These are phyloP conservation scores for Phialophora verrucosa DNA, from an alignment of 2,329 filamentous ascomycete genomes.

Conservation along the genomic window DNA sequence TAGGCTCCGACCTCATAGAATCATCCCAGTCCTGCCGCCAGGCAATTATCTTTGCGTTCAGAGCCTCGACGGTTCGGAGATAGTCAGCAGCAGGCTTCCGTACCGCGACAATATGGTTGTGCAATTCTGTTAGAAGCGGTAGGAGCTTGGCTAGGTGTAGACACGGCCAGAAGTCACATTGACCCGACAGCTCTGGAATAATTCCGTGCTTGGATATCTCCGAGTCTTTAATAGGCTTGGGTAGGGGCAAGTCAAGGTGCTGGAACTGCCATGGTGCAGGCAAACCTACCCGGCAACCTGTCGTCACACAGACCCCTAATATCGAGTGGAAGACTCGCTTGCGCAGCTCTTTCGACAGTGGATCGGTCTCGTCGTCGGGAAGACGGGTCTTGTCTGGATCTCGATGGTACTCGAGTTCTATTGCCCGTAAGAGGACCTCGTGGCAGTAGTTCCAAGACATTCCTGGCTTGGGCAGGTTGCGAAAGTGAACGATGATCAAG, in stretches of 20 bases:
- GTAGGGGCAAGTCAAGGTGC: slow-evolving; percentile 75
- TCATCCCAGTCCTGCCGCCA: slow-evolving; percentile 70
- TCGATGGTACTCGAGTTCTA: slow-evolving; percentile 77
- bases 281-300: slow-evolving; percentile 75
- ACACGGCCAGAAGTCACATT: slow-evolving; percentile 71
- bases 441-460: slow-evolving; percentile 72
- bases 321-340: slow-evolving; percentile 80
- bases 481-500: slow-evolving; percentile 73
- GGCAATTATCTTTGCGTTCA: slow-evolving; percentile 68
- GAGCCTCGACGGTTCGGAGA: slow-evolving; percentile 63
- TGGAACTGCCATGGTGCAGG: slow-evolving; percentile 76
- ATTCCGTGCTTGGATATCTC: slow-evolving; percentile 69
- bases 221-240: slow-evolving; percentile 73
- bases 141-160: slow-evolving; percentile 69
- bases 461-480: slow-evolving; percentile 79
- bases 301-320: slow-evolving; percentile 67
- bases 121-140: slow-evolving; percentile 74
- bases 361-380: slow-evolving; percentile 49
- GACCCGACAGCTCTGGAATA: slow-evolving; percentile 60
- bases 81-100: slow-evolving; percentile 68
- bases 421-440: slow-evolving; percentile 69
- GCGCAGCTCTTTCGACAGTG: slow-evolving; percentile 74
- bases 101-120: slow-evolving; percentile 75
- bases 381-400: slow-evolving; percentile 66
- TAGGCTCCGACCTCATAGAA: slow-evolving; percentile 51